Evolutionary conservation across 805 yeast genomes (phyloP).

Genomic region (Henningerozyma blattae): DNA sequence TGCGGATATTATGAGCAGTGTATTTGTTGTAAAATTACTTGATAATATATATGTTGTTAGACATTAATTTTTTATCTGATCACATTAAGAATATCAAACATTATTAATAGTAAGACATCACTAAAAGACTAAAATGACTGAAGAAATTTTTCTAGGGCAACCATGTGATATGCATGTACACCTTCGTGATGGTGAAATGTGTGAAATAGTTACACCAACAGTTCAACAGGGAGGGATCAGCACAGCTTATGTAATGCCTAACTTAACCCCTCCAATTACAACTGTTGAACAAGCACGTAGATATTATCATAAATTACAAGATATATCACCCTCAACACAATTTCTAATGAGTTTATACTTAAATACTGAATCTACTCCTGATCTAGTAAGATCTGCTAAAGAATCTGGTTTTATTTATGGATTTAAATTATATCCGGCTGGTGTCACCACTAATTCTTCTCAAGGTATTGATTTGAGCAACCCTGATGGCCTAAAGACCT

Average conservation of each 20-base stretch:
- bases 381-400: slow-evolving; percentile 71
- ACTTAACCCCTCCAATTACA: slow-evolving; percentile 83
- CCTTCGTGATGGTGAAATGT: slow-evolving; percentile 87
- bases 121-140: slow-evolving; percentile 1
- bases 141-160: slow-evolving; percentile 37
- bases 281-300: slow-evolving; percentile 58
- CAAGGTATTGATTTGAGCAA: slow-evolving; percentile 63
- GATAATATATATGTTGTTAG: too few relatives aligned
- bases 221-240: slow-evolving; percentile 85
- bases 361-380: slow-evolving; percentile 71
- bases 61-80: too few relatives aligned
- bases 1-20: too few relatives aligned
- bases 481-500: slow-evolving; percentile 78
- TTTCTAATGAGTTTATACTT: slow-evolving; percentile 87
- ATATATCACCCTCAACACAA: slow-evolving; percentile 67
- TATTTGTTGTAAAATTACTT: too few relatives aligned
- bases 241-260: slow-evolving; percentile 93
- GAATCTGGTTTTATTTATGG: slow-evolving; percentile 59
- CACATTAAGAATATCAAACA: too few relatives aligned
- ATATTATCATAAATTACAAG: slow-evolving; percentile 54
- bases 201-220: slow-evolving; percentile 83
- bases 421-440: slow-evolving; percentile 96
- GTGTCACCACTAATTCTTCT: slow-evolving; percentile 93
- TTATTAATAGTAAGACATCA: too few relatives aligned
- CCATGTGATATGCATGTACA: slow-evolving; percentile 95